These are phyloP conservation scores for Durio zibethinus DNA, from an alignment of 345 rosid species.

Conservation along the genomic window DNA sequence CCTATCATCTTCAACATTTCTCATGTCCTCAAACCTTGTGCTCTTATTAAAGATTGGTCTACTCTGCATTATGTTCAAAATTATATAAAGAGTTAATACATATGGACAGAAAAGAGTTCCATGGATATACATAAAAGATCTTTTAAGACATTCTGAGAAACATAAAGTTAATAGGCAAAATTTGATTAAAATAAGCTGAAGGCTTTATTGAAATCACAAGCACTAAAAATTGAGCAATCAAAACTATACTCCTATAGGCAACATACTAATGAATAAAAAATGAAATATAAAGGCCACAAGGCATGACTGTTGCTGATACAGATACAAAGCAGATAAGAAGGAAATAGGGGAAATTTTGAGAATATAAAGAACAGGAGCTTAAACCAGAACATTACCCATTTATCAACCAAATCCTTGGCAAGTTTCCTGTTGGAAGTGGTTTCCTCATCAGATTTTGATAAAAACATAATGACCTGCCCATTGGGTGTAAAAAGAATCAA, in stretches of 20 bases:
- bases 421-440: constrained; percentile 85
- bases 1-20: constrained; percentile 72
- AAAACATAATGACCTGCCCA: constrained; percentile 89
- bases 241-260: neutral
- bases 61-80: constrained; percentile 53
- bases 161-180: neutral
- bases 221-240: neutral
- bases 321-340: neutral
- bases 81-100: neutral
- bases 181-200: neutral
- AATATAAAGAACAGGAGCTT: neutral
- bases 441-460: constrained; percentile 97
- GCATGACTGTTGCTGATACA: neutral
- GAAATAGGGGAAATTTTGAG: neutral
- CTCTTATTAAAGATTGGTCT: constrained; percentile 97
- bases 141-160: neutral
- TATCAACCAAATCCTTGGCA: constrained; percentile 96
- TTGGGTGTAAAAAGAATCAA: neutral
- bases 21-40: constrained; percentile 97
- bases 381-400: constrained; percentile 63
- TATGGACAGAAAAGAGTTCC: neutral
- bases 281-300: neutral
- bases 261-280: neutral
- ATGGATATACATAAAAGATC: neutral
- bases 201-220: neutral